Conservation (phyloP, 371 early-diverging fungal species). For the Mucor irregularis region DNA sequence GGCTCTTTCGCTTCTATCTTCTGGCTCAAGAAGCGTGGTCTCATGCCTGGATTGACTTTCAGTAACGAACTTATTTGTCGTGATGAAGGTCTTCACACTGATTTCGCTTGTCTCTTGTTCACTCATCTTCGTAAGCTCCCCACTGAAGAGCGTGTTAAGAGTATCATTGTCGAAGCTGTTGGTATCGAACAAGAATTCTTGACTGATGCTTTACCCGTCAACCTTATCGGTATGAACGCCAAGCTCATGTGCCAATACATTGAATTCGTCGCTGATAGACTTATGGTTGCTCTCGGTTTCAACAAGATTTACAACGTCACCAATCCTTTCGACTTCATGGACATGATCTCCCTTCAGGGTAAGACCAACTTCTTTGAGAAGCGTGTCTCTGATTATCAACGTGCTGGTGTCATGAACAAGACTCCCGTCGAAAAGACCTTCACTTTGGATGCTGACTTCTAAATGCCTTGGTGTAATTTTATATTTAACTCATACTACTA, state of each 20-base stretch:
- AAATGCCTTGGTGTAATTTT: conserved; percentile 28
- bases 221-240: conserved; percentile 99
- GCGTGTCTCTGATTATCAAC: conserved; percentile 98
- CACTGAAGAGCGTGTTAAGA: conserved; percentile 62
- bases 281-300: conserved; percentile 92
- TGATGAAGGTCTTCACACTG: conserved; percentile 99
- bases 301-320: conserved; percentile 86
- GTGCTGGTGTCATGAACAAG: conserved; percentile 93
- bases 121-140: conserved; percentile 85
- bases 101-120: conserved; percentile 99
- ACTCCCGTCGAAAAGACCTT: conserved; percentile 70
- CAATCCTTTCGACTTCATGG: conserved; percentile 99
- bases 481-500: not conserved
- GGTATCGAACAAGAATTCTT: conserved; percentile 96
- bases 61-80: conserved; percentile 99
- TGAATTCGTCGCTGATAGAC: conserved; percentile 99
- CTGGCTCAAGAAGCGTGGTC: conserved; percentile 99
- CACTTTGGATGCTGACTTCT: conserved; percentile 85
- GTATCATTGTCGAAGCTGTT: conserved; percentile 95
- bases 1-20: conserved; percentile 99
- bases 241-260: conserved; percentile 98
- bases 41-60: conserved; percentile 99
- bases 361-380: conserved; percentile 99
- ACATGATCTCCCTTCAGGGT: conserved; percentile 98
- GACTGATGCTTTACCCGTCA: conserved; percentile 93